Conservation (phyloP, 2,329 filamentous ascomycete genomes). For the Cadophora sp. region DNA sequence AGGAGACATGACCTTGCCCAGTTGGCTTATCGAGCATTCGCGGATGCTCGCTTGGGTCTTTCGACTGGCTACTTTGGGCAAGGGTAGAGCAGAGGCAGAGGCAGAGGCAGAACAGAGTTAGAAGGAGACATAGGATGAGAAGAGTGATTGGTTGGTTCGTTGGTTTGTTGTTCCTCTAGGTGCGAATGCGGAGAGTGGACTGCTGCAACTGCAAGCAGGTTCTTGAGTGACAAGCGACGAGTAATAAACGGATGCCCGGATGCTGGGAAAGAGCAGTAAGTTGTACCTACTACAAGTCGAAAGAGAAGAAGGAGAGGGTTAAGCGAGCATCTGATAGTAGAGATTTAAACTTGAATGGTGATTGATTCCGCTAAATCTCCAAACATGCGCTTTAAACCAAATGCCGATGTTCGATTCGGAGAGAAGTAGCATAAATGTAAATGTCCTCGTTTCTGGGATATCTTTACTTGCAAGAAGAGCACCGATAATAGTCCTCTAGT, state of each 20-base stretch:
- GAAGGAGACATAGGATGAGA: background rate
- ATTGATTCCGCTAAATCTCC: background rate
- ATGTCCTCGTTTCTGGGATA: too few species aligned
- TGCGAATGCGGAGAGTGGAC: background rate
- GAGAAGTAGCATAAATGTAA: too few species aligned
- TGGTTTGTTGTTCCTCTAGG: background rate
- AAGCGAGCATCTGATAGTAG: too few species aligned
- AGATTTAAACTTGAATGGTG: background rate
- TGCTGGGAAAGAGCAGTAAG: background rate
- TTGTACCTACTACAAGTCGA: too few species aligned
- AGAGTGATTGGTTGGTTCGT: background rate
- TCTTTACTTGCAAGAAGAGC: too few species aligned
- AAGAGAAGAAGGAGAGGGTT: too few species aligned
- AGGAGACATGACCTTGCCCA: conserved; percentile 3
- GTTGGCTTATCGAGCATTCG: too few species aligned
- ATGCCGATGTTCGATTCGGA: background rate
- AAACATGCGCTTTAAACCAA: background rate
- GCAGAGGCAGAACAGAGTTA: conserved; percentile 1
- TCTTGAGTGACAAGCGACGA: background rate
- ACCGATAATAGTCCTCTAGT: too few species aligned
- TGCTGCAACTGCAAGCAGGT: background rate
- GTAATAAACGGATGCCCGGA: background rate
- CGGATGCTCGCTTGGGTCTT: too few species aligned
- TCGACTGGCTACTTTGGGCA: too few species aligned
- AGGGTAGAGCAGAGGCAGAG: too few species aligned